phyloP scores from a whole-genome alignment of 208 protist species.

The Leishmania guyanensis region DNA sequence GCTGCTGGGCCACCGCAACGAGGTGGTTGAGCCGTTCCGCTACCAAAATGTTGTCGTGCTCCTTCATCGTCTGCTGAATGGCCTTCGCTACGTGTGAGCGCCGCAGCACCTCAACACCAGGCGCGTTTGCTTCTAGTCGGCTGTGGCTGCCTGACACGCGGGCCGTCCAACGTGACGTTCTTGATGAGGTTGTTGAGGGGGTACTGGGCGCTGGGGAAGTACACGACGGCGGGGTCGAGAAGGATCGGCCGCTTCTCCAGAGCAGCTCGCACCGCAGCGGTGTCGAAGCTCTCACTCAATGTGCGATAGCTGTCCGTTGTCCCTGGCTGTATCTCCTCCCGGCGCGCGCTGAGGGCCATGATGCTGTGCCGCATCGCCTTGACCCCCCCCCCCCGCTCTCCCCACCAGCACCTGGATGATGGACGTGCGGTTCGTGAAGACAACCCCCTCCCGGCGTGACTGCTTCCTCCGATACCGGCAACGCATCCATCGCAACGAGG shows the following conservation, averaged over 20 bases:
- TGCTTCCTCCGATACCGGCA: constrained; percentile 24
- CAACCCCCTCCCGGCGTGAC: constrained; percentile 14
- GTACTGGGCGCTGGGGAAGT: constrained; percentile 33
- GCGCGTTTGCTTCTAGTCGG: constrained; percentile 33
- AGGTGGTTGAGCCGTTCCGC: constrained; percentile 32
- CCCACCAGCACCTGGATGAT: constrained; percentile 23
- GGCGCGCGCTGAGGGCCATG: constrained; percentile 8
- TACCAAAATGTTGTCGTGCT: constrained; percentile 43
- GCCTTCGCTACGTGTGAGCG: constrained; percentile 51
- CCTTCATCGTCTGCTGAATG: constrained; percentile 41
- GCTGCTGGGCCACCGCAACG: constrained; percentile 12
- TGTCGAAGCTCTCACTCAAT: constrained; percentile 1
- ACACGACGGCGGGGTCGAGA: constrained; percentile 24
- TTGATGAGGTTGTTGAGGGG: constrained; percentile 36
- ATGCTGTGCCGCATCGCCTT: constrained; percentile 33
- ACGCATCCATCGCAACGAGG: constrained; percentile 23
- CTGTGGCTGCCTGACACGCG: constrained; percentile 19
- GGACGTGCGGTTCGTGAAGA: constrained; percentile 21
- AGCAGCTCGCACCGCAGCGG: background rate
- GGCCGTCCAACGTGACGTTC: constrained; percentile 20
- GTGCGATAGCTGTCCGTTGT: constrained; percentile 13
- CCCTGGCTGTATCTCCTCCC: constrained; percentile 1
- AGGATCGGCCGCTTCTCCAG: constrained; percentile 24
- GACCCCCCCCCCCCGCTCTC: constrained; percentile 9
- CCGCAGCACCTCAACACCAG: constrained; percentile 40